phyloP scores from a whole-genome alignment of 1,139 yeast species.

The Hemisphaericaspora lyxosophila region DNA sequence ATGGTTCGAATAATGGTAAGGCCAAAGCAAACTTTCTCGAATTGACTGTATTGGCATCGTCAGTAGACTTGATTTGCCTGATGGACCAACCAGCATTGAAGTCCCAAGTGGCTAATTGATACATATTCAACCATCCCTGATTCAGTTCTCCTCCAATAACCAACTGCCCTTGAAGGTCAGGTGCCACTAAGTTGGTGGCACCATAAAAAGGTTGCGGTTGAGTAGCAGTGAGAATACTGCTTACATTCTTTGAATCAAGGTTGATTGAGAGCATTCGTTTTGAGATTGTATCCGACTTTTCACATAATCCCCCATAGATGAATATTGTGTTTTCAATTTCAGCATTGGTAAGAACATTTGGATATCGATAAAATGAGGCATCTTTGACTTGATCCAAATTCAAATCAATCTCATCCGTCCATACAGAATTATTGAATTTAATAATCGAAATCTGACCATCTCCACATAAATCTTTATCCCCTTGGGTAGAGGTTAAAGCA shows the following conservation, averaged over 20 bases:
- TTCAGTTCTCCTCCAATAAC: constrained; percentile 43
- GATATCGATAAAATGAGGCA: constrained; percentile 27
- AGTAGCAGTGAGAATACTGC: constrained; percentile 43
- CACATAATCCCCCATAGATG: constrained; percentile 42
- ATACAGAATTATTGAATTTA: constrained; percentile 24
- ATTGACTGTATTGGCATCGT: constrained; percentile 18
- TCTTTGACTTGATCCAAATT: constrained; percentile 28
- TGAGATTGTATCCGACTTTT: constrained; percentile 18
- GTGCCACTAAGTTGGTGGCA: constrained; percentile 40
- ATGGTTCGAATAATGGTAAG: constrained; percentile 36
- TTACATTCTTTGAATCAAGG: constrained; percentile 20
- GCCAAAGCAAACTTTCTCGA: constrained; percentile 32
- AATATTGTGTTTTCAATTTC: constrained; percentile 26
- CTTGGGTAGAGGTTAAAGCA: constrained; percentile 17
- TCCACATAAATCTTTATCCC: constrained; percentile 27
- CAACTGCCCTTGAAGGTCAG: constrained; percentile 38
- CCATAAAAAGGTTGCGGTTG: constrained; percentile 47
- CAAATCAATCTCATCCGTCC: constrained; percentile 23
- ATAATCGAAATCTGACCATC: constrained; percentile 25
- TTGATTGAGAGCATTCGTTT: constrained; percentile 39
- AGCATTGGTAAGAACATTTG: constrained; percentile 34
- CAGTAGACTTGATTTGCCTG: constrained; percentile 18
- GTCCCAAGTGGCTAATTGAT: constrained; percentile 48
- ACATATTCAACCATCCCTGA: constrained; percentile 46
- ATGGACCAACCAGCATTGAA: constrained; percentile 47